Evolutionary conservation across 2,329 filamentous ascomycete genomes (phyloP).

Genomic region (Nemania sp.): DNA sequence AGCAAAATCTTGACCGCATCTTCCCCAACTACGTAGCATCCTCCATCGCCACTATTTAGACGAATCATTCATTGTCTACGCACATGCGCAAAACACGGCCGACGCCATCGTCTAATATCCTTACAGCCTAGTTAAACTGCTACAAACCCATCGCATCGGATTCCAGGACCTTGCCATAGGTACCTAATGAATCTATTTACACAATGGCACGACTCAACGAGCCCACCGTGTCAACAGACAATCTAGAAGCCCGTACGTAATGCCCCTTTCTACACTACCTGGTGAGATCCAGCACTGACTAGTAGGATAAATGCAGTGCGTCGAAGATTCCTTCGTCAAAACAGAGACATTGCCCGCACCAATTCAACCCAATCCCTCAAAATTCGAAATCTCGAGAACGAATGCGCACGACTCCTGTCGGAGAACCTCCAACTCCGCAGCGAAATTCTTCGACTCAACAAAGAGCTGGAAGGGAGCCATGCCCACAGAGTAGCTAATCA

Average conservation of each 20-base stretch:
- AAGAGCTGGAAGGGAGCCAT: constrained; percentile 72
- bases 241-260: constrained; percentile 77
- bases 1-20: constrained; percentile 36
- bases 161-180: constrained; percentile 34
- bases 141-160: constrained; percentile 21
- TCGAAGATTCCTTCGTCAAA: constrained; percentile 83
- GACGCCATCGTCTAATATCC: constrained; percentile 14
- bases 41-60: constrained; percentile 18
- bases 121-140: constrained; percentile 26
- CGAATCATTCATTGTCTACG: constrained; percentile 13
- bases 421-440: constrained; percentile 81
- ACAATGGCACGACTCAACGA: constrained; percentile 86
- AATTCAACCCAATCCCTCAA: constrained; percentile 83
- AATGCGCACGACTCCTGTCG: constrained; percentile 79
- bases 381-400: constrained; percentile 81
- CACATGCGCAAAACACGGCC: constrained; percentile 14
- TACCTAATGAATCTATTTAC: constrained; percentile 51
- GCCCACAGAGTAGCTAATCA: constrained; percentile 72
- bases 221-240: constrained; percentile 74
- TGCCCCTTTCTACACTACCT: background rate
- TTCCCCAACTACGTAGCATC: constrained; percentile 19
- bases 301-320: constrained; percentile 68
- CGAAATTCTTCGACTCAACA: constrained; percentile 76
- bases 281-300: constrained; percentile 15
- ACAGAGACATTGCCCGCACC: constrained; percentile 82